These are phyloP conservation scores for Citrullus amarus DNA, from an alignment of 306 rosid species.

Conservation along the genomic window DNA sequence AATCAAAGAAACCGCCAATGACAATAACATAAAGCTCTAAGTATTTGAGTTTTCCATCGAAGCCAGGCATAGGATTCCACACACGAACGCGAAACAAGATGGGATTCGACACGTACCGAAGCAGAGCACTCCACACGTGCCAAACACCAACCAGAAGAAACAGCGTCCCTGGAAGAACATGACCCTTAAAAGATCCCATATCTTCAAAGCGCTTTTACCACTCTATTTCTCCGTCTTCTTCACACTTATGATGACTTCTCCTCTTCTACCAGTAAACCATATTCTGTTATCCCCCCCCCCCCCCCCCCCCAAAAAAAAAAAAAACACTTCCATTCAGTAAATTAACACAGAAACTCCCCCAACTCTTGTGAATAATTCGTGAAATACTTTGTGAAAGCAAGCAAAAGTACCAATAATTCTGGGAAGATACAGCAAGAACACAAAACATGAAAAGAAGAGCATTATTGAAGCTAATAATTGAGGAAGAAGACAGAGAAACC, in stretches of 20 bases:
- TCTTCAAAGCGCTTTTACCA: not conserved
- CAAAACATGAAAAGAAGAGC: not conserved
- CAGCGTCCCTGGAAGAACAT: constrained; percentile 82
- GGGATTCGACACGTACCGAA: constrained; percentile 45
- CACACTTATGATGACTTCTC: not conserved
- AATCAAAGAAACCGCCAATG: constrained; percentile 66
- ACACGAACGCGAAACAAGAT: constrained; percentile 38
- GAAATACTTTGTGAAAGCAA: not conserved
- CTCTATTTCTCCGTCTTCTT: constrained; percentile 10
- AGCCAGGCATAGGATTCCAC: constrained; percentile 78
- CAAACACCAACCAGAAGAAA: constrained; percentile 81
- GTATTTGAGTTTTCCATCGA: constrained; percentile 66
- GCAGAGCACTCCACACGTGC: constrained; percentile 80
- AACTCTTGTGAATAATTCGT: not conserved
- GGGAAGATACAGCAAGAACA: not conserved
- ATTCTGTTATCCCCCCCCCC: not conserved
- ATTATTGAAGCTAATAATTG: not conserved
- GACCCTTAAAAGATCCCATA: constrained; percentile 98
- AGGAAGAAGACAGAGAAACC: not conserved
- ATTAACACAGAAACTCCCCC: not conserved
- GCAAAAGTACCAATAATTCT: not conserved
- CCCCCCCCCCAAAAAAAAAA: not conserved
- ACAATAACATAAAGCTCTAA: constrained; percentile 73
- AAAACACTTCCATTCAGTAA: not conserved
- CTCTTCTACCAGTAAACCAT: not conserved